These are phyloP conservation scores for Zygoascus meyerae DNA, from an alignment of 1,139 yeast species.

Conservation along the genomic window DNA sequence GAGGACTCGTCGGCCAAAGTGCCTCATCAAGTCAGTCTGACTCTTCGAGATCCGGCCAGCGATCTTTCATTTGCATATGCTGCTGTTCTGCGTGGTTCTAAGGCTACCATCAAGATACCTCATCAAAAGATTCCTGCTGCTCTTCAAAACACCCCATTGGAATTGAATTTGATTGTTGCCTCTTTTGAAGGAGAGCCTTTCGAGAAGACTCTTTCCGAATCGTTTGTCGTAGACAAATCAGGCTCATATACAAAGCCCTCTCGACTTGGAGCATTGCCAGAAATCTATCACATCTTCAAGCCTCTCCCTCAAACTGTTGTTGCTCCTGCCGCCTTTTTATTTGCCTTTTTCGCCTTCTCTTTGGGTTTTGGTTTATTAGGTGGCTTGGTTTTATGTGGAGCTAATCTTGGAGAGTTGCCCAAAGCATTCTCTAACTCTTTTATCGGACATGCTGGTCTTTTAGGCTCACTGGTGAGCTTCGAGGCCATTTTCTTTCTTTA, in stretches of 20 bases:
- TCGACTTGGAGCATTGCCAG: conserved; percentile 46
- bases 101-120: conserved; percentile 29
- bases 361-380: conserved; percentile 34
- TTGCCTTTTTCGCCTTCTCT: conserved; percentile 42
- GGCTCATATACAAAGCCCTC: conserved; percentile 14
- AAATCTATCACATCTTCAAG: conserved; percentile 65
- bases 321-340: conserved; percentile 49
- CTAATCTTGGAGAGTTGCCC: conserved; percentile 18
- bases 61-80: conserved; percentile 27
- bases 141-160: conserved; percentile 21
- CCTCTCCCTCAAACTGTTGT: conserved; percentile 51
- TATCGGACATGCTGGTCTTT: conserved; percentile 40
- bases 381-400: conserved; percentile 20
- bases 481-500: conserved; percentile 64
- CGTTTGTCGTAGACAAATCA: conserved; percentile 14
- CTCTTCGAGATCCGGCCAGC: conserved; percentile 21
- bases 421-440: conserved; percentile 33
- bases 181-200: conserved; percentile 23
- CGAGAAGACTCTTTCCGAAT: conserved; percentile 13
- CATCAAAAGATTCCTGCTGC: conserved; percentile 29
- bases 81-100: conserved; percentile 22
- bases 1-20: conserved; percentile 18
- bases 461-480: conserved; percentile 49
- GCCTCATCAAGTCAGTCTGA: conserved; percentile 30
- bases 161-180: conserved; percentile 23